Evolutionary conservation across 208 protist genomes (phyloP).

Genomic region (Trypanosoma platydactyli): DNA sequence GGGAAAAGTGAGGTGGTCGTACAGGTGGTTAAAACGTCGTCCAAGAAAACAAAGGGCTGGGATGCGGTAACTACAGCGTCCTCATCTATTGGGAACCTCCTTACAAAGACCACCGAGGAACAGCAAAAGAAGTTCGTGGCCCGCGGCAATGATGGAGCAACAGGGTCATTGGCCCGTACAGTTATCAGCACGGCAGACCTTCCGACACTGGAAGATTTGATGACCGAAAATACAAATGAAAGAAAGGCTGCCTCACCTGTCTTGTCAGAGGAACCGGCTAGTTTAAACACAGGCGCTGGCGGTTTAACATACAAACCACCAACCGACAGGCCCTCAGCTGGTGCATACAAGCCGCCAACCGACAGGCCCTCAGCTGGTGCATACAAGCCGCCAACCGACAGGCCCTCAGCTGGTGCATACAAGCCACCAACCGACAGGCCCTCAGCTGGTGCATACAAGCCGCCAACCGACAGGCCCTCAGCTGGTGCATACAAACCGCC

Average conservation of each 20-base stretch:
- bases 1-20: slow-evolving; percentile 21
- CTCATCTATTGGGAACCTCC: slow-evolving; percentile 11
- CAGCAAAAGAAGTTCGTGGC: slow-evolving; percentile 73
- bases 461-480: slow-evolving; percentile 44
- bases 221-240: slow-evolving; percentile 26
- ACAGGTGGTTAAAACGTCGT: slow-evolving; percentile 28
- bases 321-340: slow-evolving; percentile 23
- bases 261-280: neutral
- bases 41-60: slow-evolving; percentile 61
- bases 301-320: slow-evolving; percentile 27
- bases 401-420: slow-evolving; percentile 38
- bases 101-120: slow-evolving; percentile 14
- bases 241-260: slow-evolving; percentile 25
- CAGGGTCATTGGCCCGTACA: slow-evolving; percentile 38
- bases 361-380: slow-evolving; percentile 25
- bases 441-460: slow-evolving; percentile 43
- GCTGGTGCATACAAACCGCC: slow-evolving; percentile 53
- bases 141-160: slow-evolving; percentile 61
- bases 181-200: slow-evolving; percentile 48
- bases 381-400: slow-evolving; percentile 41
- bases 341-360: slow-evolving; percentile 29
- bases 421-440: slow-evolving; percentile 45
- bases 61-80: slow-evolving; percentile 30
- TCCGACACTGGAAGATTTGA: slow-evolving; percentile 64
- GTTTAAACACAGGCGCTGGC: neutral